Evolutionary conservation across 1,284 basidiomycete genomes (phyloP).

Genomic region (Microbotryum intermedium): DNA sequence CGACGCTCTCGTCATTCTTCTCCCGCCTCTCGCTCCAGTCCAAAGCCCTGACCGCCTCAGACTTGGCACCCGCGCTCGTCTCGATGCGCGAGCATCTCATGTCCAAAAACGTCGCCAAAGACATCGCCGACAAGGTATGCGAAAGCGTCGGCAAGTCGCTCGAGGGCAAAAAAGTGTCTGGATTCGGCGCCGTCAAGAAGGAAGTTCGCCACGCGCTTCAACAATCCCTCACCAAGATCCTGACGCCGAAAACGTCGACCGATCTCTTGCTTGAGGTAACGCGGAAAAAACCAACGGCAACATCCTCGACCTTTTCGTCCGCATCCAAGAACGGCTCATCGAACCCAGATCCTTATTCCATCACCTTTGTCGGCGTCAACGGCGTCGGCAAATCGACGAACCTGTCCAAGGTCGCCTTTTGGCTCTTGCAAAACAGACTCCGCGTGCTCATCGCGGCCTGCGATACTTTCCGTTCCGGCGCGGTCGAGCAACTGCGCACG

Average conservation of each 20-base stretch:
- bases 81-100: slow-evolving; percentile 97
- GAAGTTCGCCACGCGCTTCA: slow-evolving; percentile 79
- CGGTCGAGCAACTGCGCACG: slow-evolving; percentile 93
- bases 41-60: slow-evolving; percentile 70
- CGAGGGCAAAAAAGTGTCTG: slow-evolving; percentile 65
- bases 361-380: slow-evolving; percentile 98
- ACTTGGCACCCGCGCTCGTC: slow-evolving; percentile 77
- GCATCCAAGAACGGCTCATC: background rate
- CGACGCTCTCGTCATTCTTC: slow-evolving; percentile 52
- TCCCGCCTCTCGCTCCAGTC: slow-evolving; percentile 60
- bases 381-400: slow-evolving; percentile 99
- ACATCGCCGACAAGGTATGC: slow-evolving; percentile 89
- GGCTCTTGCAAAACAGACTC: slow-evolving; percentile 91
- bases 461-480: slow-evolving; percentile 96
- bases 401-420: slow-evolving; percentile 96
- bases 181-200: slow-evolving; percentile 53
- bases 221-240: slow-evolving; percentile 78
- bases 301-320: background rate
- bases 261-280: slow-evolving; percentile 71
- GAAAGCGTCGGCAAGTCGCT: slow-evolving; percentile 82
- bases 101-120: slow-evolving; percentile 96
- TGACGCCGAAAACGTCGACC: slow-evolving; percentile 93
- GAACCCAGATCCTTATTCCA: slow-evolving; percentile 58
- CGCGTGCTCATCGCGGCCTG: slow-evolving; percentile 95
- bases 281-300: slow-evolving; percentile 38